Evolutionary conservation across 1,284 basidiomycete genomes (phyloP), one percentile per base, ranked within the genome.

Genomic region (Cystobasidium sp.): DNA sequence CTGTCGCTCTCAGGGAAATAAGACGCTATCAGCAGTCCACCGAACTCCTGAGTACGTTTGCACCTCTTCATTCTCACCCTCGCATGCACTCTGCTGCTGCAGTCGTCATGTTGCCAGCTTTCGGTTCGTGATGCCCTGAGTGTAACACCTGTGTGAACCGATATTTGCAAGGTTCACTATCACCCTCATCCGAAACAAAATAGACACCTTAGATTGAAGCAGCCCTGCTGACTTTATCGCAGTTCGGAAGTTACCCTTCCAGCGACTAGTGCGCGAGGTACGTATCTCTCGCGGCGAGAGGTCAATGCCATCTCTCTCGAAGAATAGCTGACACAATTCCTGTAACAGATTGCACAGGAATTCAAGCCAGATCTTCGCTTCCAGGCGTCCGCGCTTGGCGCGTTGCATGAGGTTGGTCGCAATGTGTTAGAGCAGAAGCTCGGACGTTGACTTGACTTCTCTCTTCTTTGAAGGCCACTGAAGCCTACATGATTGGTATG

Each of bases 231-330:
- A 46, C 22, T 10, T 51, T 37, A 10, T 39, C 22, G 6, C 62
- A 65, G 62, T 94, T 83, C 88, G 93, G 80, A 94, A 94, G 84
- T 88, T 93, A 63, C 93, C 63, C 8, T 74, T 74, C 49, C 64
- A 68, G 66, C 64, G 72, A 51, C 64, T 74, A 14, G 72, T 74
- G 16, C 68, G 49, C 49, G 58, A 72, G 62, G 69, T 72, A 14
- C 16, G 49, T 72, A 16, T 43, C 10, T 44, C 53, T 37, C 43
- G 8, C 31, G 43, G 5, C 31, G 31, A 31, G 5, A 31, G 5
- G 3, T 20, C n/a, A 56, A 3, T 2, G 12, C 53, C 31, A 18
- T 4, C 16, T 20, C 12, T 41, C 14, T 39, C 14, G 14, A 14
- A 3, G 53, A 16, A 20, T 56, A 8, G 20, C 41, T 20, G 41